Evolutionary conservation across 164 flowering plant genomes (phyloP).

Genomic region (Nymphaea thermarum): DNA sequence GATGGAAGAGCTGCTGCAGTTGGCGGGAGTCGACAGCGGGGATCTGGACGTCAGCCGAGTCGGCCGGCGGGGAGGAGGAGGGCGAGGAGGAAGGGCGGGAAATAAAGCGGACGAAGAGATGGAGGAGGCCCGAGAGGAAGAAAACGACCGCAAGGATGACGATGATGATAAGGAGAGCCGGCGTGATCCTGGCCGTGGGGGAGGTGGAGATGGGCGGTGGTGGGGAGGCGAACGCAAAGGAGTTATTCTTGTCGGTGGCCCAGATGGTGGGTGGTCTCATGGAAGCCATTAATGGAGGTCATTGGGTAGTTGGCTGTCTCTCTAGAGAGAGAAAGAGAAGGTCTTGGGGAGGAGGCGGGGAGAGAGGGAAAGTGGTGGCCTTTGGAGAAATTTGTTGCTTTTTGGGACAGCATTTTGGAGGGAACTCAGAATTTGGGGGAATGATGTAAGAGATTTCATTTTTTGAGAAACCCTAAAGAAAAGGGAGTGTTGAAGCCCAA

Average conservation of each 20-base stretch:
- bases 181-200: conserved; percentile 29
- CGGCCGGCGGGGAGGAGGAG: conserved; percentile 30
- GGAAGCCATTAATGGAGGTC: neutral
- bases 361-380: no score
- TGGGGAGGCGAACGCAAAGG: neutral
- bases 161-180: conserved; percentile 44
- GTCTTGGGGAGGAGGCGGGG: no score
- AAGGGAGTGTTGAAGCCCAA: no score
- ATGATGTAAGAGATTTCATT: no score
- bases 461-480: no score
- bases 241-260: neutral
- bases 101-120: conserved; percentile 48
- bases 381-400: no score
- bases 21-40: conserved; percentile 34
- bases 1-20: conserved; percentile 71
- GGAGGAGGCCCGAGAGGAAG: conserved; percentile 61
- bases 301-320: neutral
- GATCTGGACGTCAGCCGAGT: conserved; percentile 29
- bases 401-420: no score
- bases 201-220: neutral
- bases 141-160: conserved; percentile 50
- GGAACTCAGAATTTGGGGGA: no score
- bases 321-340: neutral
- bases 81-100: conserved; percentile 29
- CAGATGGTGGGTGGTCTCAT: neutral